Conservation (phyloP, 1,284 basidiomycete species). For the Fistulinella cinereoalba region DNA sequence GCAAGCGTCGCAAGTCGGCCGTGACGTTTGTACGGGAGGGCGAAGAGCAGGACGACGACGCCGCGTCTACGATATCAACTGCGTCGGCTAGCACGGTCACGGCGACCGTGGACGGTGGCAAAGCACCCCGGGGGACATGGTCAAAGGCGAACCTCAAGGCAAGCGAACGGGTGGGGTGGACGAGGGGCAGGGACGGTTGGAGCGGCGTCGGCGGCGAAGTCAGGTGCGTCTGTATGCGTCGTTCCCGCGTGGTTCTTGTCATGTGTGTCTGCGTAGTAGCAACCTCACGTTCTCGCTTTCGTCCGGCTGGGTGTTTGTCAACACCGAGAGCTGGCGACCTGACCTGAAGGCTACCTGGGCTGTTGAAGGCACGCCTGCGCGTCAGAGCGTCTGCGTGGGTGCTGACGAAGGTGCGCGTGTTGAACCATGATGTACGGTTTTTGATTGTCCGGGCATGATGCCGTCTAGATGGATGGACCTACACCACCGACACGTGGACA, state of each 20-base stretch:
- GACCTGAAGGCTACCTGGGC: constrained; percentile 61
- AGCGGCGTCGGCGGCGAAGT: constrained; percentile 57
- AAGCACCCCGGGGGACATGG: constrained; percentile 43
- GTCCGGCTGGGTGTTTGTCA: constrained; percentile 66
- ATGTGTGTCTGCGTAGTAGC: constrained; percentile 55
- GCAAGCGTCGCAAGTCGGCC: constrained; percentile 13
- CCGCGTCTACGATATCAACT: constrained; percentile 24
- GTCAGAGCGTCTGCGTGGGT: constrained; percentile 32
- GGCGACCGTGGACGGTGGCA: background rate
- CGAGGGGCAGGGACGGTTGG: constrained; percentile 71
- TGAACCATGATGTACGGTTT: no score
- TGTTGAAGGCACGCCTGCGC: background rate
- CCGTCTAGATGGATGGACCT: constrained; percentile 67
- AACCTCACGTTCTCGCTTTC: constrained; percentile 73
- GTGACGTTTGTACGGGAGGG: constrained; percentile 4
- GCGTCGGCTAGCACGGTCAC: background rate
- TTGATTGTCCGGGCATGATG: no score
- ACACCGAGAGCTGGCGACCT: constrained; percentile 71
- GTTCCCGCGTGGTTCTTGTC: no score
- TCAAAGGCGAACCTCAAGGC: constrained; percentile 52
- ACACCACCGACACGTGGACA: constrained; percentile 71
- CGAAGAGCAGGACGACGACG: constrained; percentile 13
- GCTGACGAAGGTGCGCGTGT: constrained; percentile 20
- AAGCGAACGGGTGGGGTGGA: constrained; percentile 64
- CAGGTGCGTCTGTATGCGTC: constrained; percentile 49